Conservation (phyloP, 495 filamentous ascomycete genomes). For the Hyaloscypha finlandica region DNA sequence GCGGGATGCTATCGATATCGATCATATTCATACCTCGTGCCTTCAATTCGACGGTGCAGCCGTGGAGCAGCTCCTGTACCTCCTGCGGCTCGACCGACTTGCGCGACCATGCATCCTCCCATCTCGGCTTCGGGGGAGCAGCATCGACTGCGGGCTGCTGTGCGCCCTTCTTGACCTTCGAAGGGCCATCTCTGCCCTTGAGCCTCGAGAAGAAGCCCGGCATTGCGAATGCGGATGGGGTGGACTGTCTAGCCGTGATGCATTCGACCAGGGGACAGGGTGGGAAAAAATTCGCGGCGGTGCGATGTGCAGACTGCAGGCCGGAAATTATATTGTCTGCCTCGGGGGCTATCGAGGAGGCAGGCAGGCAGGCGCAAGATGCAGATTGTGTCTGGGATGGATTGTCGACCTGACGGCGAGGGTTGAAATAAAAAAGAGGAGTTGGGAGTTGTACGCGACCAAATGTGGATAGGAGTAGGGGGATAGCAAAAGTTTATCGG, state of each 20-base stretch:
- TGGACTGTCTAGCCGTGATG: constrained; percentile 4
- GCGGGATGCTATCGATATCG: constrained; percentile 13
- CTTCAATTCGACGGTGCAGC: constrained; percentile 90
- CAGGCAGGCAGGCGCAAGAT: background rate
- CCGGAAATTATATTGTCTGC: background rate
- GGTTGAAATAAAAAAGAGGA: constrained; percentile 9
- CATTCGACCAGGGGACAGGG: constrained; percentile 15
- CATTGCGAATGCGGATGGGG: constrained; percentile 37
- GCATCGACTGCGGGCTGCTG: constrained; percentile 52
- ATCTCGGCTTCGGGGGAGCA: constrained; percentile 67
- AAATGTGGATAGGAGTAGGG: constrained; percentile 11
- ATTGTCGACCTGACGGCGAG: background rate
- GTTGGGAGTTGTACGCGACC: constrained; percentile 12
- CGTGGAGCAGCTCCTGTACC: constrained; percentile 80
- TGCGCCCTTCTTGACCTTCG: constrained; percentile 55
- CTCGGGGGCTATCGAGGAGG: background rate
- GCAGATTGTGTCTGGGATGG: background rate
- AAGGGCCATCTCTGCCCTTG: constrained; percentile 65
- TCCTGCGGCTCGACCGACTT: constrained; percentile 87
- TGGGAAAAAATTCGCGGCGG: background rate
- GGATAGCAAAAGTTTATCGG: constrained; percentile 21
- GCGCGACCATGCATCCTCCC: constrained; percentile 88
- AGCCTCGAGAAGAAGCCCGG: constrained; percentile 73
- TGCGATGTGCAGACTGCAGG: background rate
- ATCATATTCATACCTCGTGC: constrained; percentile 71